phyloP scores from a whole-genome alignment of 345 rosid species.

The thale cress (Arabidopsis thaliana) region DNA sequence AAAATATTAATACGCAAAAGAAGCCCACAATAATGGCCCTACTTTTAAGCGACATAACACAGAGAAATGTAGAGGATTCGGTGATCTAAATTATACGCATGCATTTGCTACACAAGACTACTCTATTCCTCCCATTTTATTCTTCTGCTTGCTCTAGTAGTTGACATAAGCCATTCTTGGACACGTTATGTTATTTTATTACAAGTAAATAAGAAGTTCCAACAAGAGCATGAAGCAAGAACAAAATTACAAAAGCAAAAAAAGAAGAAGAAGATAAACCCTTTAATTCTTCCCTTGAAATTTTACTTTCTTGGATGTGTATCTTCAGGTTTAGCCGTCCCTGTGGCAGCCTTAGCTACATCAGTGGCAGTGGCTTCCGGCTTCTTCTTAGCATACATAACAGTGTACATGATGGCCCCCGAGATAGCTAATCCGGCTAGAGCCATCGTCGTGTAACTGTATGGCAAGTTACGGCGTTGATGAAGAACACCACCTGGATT shows the following conservation, averaged over 20 bases:
- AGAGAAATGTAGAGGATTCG: neutral
- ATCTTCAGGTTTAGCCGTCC: slow-evolving; percentile 54
- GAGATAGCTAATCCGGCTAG: slow-evolving; percentile 58
- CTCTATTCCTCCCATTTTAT: neutral
- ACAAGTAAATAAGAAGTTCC: slow-evolving; percentile 11
- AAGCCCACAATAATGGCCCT: slow-evolving; percentile 7
- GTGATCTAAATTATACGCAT: neutral
- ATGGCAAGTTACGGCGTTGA: slow-evolving; percentile 67
- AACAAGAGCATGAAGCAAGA: slow-evolving; percentile 15
- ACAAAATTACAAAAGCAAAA: neutral
- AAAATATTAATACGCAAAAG: neutral
- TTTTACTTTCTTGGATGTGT: slow-evolving; percentile 63
- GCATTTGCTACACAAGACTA: neutral
- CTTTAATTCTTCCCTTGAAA: neutral
- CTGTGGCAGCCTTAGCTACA: slow-evolving; percentile 57
- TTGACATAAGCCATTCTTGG: neutral
- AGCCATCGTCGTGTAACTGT: slow-evolving; percentile 58
- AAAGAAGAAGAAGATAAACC: neutral
- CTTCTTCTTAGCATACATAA: slow-evolving; percentile 59
- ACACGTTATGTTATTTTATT: slow-evolving; percentile 29
- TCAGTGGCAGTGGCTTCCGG: slow-evolving; percentile 62
- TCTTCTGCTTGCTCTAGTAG: neutral
- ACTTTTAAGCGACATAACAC: neutral
- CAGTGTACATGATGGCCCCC: slow-evolving; percentile 55
- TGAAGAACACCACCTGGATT: slow-evolving; percentile 64